Evolutionary conservation across 805 yeast species (phyloP).

Genomic region (Kazachstania psychrophila): DNA sequence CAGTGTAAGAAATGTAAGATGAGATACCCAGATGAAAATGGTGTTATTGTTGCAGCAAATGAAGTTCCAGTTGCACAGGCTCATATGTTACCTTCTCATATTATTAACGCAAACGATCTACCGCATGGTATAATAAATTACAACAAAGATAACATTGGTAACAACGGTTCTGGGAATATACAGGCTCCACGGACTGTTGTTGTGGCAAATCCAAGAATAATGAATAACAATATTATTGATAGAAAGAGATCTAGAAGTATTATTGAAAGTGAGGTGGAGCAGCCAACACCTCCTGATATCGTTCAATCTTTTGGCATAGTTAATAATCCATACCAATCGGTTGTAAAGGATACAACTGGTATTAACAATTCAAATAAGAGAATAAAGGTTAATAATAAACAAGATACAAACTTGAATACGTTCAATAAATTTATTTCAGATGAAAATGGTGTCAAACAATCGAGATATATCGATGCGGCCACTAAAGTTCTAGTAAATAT

Average conservation of each 20-base stretch:
- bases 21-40: conserved; percentile 27
- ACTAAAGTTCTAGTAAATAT: conserved; percentile 3
- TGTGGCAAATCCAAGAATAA: no score
- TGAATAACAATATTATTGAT: not conserved
- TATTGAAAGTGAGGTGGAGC: not conserved
- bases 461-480: conserved; percentile 15
- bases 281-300: conserved; percentile 1
- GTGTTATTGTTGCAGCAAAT: conserved; percentile 20
- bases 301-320: not conserved
- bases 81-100: conserved; percentile 19
- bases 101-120: conserved; percentile 5
- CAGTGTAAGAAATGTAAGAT: conserved; percentile 70
- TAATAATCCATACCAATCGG: not conserved
- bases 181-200: no score
- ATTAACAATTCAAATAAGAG: no score
- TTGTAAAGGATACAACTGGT: not conserved
- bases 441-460: conserved; percentile 13
- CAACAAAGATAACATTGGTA: conserved; percentile 1
- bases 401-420: conserved; percentile 15
- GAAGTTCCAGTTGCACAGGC: conserved; percentile 17
- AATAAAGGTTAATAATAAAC: not conserved
- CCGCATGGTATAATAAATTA: not conserved
- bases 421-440: conserved; percentile 20
- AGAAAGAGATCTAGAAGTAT: not conserved
- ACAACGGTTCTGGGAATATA: not conserved